These are phyloP conservation scores for Pogostemon cablin DNA, from an alignment of 257 asterid genomes.

Conservation along the genomic window DNA sequence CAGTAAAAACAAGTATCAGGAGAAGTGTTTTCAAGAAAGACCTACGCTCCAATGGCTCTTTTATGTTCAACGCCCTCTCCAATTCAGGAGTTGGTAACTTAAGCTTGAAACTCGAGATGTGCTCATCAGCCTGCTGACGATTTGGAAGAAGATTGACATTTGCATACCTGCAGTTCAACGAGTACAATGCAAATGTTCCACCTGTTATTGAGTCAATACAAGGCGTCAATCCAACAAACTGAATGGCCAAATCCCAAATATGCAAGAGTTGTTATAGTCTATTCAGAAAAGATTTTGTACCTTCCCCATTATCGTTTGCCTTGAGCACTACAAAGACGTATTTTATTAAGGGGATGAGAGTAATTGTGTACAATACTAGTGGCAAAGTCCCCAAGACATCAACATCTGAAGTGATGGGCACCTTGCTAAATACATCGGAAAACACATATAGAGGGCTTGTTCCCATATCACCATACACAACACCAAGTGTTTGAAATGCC, in stretches of 20 bases:
- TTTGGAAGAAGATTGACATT: slow-evolving; percentile 90
- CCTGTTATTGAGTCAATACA: slow-evolving; percentile 56
- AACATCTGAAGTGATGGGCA: slow-evolving; percentile 75
- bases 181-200: slow-evolving; percentile 93
- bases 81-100: slow-evolving; percentile 90
- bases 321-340: slow-evolving; percentile 88
- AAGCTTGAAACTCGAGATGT: slow-evolving; percentile 89
- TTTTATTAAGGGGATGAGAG: slow-evolving; percentile 76
- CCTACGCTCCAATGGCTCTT: slow-evolving; percentile 76
- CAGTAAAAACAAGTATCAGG: slow-evolving; percentile 79
- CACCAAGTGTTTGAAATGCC: slow-evolving; percentile 98
- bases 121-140: slow-evolving; percentile 80
- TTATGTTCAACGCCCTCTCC: slow-evolving; percentile 82
- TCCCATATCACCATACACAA: slow-evolving; percentile 97
- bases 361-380: slow-evolving; percentile 90
- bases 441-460: slow-evolving; percentile 93
- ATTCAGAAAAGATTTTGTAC: slow-evolving; percentile 39
- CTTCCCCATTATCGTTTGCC: slow-evolving; percentile 97
- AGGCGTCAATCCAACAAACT: slow-evolving; percentile 31
- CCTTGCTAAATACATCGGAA: slow-evolving; percentile 86
- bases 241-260: slow-evolving; percentile 21
- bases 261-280: slow-evolving; percentile 4
- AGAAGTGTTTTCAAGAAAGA: slow-evolving; percentile 57
- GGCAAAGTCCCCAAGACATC: slow-evolving; percentile 91
- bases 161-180: slow-evolving; percentile 89